These are phyloP conservation scores for Aegilops bicornis DNA, from an alignment of 176 grass and related monocot genomes.

Conservation along the genomic window DNA sequence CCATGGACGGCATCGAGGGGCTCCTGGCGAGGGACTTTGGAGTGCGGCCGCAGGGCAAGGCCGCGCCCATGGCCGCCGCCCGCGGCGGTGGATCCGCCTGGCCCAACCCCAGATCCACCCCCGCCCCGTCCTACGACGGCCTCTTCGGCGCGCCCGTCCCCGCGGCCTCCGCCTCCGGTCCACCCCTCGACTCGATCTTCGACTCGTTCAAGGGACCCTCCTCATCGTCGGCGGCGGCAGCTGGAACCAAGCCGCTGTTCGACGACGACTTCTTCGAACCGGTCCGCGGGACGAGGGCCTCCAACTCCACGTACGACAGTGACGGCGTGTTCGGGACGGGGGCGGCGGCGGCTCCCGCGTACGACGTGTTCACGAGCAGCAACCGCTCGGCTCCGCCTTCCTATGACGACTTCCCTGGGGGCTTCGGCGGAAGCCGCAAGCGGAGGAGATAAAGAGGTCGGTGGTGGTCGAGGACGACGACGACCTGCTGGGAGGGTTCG, in stretches of 20 bases:
- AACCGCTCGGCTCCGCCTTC: constrained; percentile 31
- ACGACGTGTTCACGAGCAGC: constrained; percentile 49
- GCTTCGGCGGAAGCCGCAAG: constrained; percentile 40
- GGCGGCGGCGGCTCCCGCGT: constrained; percentile 36
- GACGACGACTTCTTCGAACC: constrained; percentile 58
- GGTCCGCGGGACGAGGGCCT: constrained; percentile 24
- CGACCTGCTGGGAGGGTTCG: constrained; percentile 68
- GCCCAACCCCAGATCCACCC: constrained; percentile 50
- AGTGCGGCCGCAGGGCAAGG: constrained; percentile 75
- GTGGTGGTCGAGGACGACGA: constrained; percentile 40
- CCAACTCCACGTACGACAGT: constrained; percentile 46
- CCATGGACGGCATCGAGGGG: constrained; percentile 88
- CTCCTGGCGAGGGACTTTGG: constrained; percentile 72
- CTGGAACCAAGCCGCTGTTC: constrained; percentile 20
- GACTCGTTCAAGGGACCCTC: constrained; percentile 39
- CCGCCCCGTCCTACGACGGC: constrained; percentile 49
- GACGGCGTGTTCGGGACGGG: constrained; percentile 43
- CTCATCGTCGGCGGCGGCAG: neutral
- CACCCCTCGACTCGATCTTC: constrained; percentile 52
- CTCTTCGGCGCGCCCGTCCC: constrained; percentile 34
- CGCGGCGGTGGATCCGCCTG: constrained; percentile 31
- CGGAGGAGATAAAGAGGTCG: constrained; percentile 27
- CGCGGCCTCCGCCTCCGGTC: constrained; percentile 1
- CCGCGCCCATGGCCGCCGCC: constrained; percentile 57
- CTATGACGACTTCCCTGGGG: constrained; percentile 71